phyloP scores from a whole-genome alignment of 345 rosid genomes.

The Isatis tinctoria region DNA sequence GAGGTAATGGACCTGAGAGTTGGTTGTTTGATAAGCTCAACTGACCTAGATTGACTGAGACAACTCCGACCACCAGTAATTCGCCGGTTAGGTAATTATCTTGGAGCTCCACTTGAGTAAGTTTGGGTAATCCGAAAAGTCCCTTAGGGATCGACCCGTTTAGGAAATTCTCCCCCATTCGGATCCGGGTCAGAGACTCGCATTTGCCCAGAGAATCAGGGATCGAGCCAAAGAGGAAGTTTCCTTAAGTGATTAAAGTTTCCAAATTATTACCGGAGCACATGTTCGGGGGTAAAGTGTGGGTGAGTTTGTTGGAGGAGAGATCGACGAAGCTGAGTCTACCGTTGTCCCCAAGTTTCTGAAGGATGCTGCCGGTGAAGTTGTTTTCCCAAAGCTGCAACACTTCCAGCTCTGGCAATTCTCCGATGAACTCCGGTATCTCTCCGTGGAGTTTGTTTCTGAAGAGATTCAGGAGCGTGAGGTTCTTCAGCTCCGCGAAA shows the following conservation, averaged over 20 bases:
- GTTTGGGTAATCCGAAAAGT: conserved; percentile 60
- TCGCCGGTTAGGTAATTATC: conserved; percentile 62
- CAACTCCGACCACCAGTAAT: conserved; percentile 47
- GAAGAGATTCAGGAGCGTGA: conserved; percentile 72
- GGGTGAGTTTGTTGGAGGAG: conserved; percentile 79
- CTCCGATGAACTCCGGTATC: conserved; percentile 77
- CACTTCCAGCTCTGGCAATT: conserved; percentile 69
- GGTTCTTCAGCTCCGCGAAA: conserved; percentile 55
- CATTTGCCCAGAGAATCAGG: conserved; percentile 74
- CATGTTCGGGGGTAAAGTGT: conserved; percentile 62
- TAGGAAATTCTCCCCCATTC: conserved; percentile 83
- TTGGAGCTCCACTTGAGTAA: conserved; percentile 79
- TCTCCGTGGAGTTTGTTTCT: conserved; percentile 78
- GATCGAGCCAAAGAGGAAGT: conserved; percentile 75
- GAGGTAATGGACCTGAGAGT: conserved; percentile 70
- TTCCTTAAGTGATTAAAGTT: conserved; percentile 66
- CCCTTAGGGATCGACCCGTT: conserved; percentile 88
- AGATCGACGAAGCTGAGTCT: conserved; percentile 58
- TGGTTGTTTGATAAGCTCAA: conserved; percentile 73
- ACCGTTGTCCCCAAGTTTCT: conserved; percentile 58
- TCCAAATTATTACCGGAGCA: conserved; percentile 64
- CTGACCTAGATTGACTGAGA: conserved; percentile 62
- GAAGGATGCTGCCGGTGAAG: conserved; percentile 75
- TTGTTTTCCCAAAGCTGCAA: conserved; percentile 91
- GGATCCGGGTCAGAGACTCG: conserved; percentile 62